These are phyloP conservation scores for Dactylis glomerata DNA, from an alignment of 176 grass and related monocot genomes.

Conservation along the genomic window DNA sequence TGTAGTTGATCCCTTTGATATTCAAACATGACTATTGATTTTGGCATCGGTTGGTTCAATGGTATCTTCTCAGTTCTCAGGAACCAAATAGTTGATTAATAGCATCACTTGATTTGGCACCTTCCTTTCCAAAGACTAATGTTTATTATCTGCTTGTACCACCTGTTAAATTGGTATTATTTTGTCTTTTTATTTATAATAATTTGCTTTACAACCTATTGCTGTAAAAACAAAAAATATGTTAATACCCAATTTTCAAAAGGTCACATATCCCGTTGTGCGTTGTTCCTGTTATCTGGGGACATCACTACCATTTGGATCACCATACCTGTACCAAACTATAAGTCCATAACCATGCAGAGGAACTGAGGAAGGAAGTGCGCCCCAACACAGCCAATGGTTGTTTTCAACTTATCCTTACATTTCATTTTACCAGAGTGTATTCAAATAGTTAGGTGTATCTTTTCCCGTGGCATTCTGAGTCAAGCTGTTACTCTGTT, in stretches of 20 bases:
- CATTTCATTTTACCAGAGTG: not conserved
- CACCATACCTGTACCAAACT: not conserved
- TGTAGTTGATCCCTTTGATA: conserved; percentile 36
- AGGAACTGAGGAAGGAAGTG: not conserved
- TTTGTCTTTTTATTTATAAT: not conserved
- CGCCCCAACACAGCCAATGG: not conserved
- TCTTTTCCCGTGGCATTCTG: not conserved
- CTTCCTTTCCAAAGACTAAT: not conserved
- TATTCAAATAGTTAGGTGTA: not conserved
- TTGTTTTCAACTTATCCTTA: not conserved
- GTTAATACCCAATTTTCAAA: not conserved
- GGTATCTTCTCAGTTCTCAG: not conserved
- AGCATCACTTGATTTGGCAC: not conserved
- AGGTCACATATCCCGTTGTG: not conserved
- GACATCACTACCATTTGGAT: not conserved
- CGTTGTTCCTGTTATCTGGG: not conserved
- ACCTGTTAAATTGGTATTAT: not conserved
- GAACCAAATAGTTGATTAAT: not conserved
- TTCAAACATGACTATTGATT: not conserved
- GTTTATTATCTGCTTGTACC: not conserved
- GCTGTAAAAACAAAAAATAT: not conserved
- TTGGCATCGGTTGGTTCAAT: not conserved
- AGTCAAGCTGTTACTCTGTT: not conserved
- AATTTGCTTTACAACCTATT: not conserved
- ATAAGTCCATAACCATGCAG: not conserved